Evolutionary conservation across 768 basidiomycete genomes (phyloP).

Genomic region (Trametes cubensis): DNA sequence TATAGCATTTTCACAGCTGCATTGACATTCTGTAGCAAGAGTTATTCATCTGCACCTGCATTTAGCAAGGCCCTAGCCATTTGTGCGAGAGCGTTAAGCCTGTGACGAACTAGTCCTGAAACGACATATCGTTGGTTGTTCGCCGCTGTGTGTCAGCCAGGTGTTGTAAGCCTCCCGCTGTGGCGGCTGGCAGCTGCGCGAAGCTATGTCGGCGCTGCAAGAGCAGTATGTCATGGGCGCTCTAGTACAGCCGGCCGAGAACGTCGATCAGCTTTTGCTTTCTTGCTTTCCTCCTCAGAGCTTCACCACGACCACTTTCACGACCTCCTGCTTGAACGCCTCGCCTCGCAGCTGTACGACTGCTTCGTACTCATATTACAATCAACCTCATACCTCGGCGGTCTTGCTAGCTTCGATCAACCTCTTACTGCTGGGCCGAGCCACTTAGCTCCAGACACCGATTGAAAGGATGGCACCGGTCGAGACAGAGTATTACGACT

Average conservation of each 20-base stretch:
- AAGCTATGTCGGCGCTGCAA: slow-evolving; percentile 4
- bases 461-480: slow-evolving; percentile 70
- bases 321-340: not conserved
- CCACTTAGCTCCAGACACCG: not conserved
- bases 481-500: slow-evolving; percentile 87
- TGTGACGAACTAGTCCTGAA: no score
- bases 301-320: not conserved
- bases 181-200: not conserved
- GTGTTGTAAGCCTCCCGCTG: not conserved
- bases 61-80: not conserved
- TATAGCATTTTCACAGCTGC: not conserved
- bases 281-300: slow-evolving; percentile 16
- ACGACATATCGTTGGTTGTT: not conserved
- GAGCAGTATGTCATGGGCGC: slow-evolving; percentile 18
- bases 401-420: slow-evolving; percentile 1
- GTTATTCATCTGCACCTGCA: not conserved
- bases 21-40: slow-evolving; percentile 7
- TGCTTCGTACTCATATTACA: not conserved
- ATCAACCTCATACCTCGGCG: not conserved
- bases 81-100: not conserved
- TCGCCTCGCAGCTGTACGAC: slow-evolving; percentile 12
- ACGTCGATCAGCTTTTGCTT: slow-evolving; percentile 10
- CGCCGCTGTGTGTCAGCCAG: not conserved
- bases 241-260: slow-evolving; percentile 5
- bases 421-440: not conserved